phyloP scores from a whole-genome alignment of 208 protist genomes.

The Zelonia costaricensis region DNA sequence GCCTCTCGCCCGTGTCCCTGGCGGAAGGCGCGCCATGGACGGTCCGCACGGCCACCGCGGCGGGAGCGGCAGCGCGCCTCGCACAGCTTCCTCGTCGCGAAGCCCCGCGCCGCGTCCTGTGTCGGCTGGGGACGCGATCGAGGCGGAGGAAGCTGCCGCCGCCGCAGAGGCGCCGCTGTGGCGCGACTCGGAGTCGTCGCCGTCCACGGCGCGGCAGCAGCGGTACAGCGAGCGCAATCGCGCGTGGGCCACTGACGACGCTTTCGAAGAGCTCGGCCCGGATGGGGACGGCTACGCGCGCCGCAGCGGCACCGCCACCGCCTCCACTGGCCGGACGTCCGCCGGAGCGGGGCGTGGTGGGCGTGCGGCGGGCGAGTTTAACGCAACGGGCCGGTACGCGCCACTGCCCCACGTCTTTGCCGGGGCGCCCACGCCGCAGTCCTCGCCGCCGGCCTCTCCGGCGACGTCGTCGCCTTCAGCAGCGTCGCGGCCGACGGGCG shows the following conservation, averaged over 20 bases:
- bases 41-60: too few species aligned
- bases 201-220: constrained; percentile 4
- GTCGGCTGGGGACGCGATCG: too few species aligned
- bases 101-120: too few species aligned
- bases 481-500: neutral
- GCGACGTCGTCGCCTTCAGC: neutral
- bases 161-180: neutral
- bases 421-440: too few species aligned
- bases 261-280: constrained; percentile 1
- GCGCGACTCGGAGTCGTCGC: neutral
- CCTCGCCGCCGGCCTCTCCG: neutral
- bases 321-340: neutral
- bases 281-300: neutral
- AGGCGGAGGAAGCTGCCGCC: too few species aligned
- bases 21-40: too few species aligned
- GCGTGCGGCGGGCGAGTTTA: neutral
- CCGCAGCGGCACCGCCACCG: neutral
- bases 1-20: too few species aligned
- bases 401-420: constrained; percentile 21
- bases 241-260: neutral
- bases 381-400: constrained; percentile 18
- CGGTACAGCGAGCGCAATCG: constrained; percentile 16
- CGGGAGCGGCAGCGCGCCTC: too few species aligned
- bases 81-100: too few species aligned
- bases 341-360: too few species aligned